A percentile compares a stretch with the other conserved stretches of the same genome.
Evolutionary conservation across 2,329 filamentous ascomycete species (phyloP).

Genomic region (Claviceps africana): DNA sequence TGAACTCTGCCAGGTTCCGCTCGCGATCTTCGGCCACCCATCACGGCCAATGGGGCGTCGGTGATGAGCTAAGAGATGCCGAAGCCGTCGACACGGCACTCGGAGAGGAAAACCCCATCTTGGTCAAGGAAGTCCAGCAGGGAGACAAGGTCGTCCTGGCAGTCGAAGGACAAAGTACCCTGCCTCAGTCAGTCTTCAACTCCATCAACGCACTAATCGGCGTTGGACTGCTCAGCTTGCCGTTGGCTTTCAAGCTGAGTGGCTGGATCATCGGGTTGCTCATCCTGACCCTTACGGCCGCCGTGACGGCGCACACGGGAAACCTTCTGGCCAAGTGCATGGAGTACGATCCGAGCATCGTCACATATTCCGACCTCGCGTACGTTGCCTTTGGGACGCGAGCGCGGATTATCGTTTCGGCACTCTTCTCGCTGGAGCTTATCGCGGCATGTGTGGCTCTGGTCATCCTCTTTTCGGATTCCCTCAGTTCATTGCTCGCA

Average conservation of each 20-base stretch:
- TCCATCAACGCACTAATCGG: conserved; percentile 88
- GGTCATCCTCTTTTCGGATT: conserved; percentile 87
- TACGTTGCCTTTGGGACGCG: conserved; percentile 78
- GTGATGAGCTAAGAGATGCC: conserved; percentile 23
- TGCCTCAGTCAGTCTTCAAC: conserved; percentile 93
- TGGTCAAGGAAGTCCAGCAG: conserved; percentile 83
- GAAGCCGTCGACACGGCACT: conserved; percentile 15
- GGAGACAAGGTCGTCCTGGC: conserved; percentile 74
- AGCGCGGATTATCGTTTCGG: conserved; percentile 67
- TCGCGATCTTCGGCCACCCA: conserved; percentile 34
- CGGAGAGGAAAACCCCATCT: conserved; percentile 44
- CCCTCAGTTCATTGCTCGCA: conserved; percentile 64
- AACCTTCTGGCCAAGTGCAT: conserved; percentile 76
- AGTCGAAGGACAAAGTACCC: conserved; percentile 83
- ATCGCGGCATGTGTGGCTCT: conserved; percentile 80
- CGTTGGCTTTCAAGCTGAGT: conserved; percentile 73
- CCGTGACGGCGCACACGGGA: conserved; percentile 74
- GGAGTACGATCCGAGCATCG: conserved; percentile 68
- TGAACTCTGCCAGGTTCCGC: conserved; percentile 20
- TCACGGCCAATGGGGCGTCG: conserved; percentile 9
- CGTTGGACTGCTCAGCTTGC: conserved; percentile 76
- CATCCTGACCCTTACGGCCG: conserved; percentile 60
- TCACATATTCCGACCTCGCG: conserved; percentile 89
- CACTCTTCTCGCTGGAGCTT: conserved; percentile 79
- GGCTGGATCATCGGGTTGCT: conserved; percentile 75